Base-by-base conservation (phyloP, 495 filamentous ascomycete genomes). In the Aeminium ludgeri region DNA sequence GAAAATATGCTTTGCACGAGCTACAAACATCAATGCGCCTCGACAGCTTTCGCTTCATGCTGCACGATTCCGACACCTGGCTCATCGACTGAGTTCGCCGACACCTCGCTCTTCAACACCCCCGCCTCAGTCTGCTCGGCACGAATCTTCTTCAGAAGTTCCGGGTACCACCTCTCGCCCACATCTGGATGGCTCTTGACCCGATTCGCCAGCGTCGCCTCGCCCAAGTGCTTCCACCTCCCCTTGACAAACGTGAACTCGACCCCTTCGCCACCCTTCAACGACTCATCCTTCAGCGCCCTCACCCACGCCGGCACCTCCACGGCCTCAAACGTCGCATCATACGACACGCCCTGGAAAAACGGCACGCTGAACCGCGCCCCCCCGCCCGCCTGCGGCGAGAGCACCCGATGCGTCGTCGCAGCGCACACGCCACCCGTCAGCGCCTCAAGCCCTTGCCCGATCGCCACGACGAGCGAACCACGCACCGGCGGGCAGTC, bases 121-220 rank as follows among this genome's bases (percentile, higher is more conserved):
- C 41, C 44, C 11, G 50, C 41, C 32, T 38, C 40, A 2, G 46
- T 46, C 34, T 63, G 58, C 40, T 59, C 47, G 16, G 44, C 51
- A 13, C 57, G 52, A 20, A 63, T 57, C 44, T 52, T 23, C 10
- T 45, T 43, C 16, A 61, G 43, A 1, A 59, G 43, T 6, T 61
- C 49, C 10, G 58, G 58, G 44, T 63, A 63, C 79, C 83, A 91
- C 53, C 72, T 64, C 63, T 81, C 80, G 1, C 82, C 86, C 1
- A 95, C 86, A 57, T 94, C 86, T 2, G 78, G 78, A 62, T 95
- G 86, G 48, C 79, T 83, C 63, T 85, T 80, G 40, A 94, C 72
- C n/a, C 86, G 64, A 60, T 94, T 94, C 57, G 77, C 68, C 50
- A 56, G 59, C 28, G 80, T 93, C 5, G 82, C 86, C 60, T 93